A percentile compares a stretch with the other conserved stretches of the same genome.
phyloP scores from a whole-genome alignment of 805 yeast species.

The Nakazawaea holstii region DNA sequence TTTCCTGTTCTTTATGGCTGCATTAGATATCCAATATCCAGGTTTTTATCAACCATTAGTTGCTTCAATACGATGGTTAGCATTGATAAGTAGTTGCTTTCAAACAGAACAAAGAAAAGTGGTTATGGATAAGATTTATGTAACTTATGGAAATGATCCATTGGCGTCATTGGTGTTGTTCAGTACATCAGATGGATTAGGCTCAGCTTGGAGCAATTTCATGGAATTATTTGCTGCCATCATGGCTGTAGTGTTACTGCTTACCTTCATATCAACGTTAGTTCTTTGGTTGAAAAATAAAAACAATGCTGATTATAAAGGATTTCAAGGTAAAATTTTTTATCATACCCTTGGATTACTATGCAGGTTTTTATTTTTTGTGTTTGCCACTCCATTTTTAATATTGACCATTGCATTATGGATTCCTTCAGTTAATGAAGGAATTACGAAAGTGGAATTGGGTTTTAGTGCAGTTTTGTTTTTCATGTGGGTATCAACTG shows the following conservation, averaged over 20 bases:
- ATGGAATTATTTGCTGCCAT: conserved; percentile 28
- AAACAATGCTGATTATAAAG: conserved; percentile 10
- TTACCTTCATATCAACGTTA: conserved; percentile 6
- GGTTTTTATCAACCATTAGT: conserved; percentile 57
- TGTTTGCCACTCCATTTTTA: conserved; percentile 39
- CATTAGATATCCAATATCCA: conserved; percentile 51
- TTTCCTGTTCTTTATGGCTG: conserved; percentile 52
- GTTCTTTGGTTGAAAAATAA: conserved; percentile 10
- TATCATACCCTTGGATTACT: conserved; percentile 28
- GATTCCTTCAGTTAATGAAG: not conserved
- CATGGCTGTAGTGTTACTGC: conserved; percentile 19
- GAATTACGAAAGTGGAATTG: conserved; percentile 16
- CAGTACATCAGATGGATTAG: conserved; percentile 17
- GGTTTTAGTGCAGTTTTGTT: conserved; percentile 29
- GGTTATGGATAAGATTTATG: conserved; percentile 8
- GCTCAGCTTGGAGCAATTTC: conserved; percentile 38
- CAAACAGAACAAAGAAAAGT: not conserved
- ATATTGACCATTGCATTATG: conserved; percentile 28
- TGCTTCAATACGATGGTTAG: conserved; percentile 48
- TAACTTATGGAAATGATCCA: conserved; percentile 33
- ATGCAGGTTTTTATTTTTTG: conserved; percentile 25
- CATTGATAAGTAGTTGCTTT: conserved; percentile 31
- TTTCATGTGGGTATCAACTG: conserved; percentile 26
- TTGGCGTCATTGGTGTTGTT: conserved; percentile 31
- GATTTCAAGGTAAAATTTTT: conserved; percentile 18